Conservation (phyloP, 2,329 filamentous ascomycete genomes). For the Curvularia eragrostidis region DNA sequence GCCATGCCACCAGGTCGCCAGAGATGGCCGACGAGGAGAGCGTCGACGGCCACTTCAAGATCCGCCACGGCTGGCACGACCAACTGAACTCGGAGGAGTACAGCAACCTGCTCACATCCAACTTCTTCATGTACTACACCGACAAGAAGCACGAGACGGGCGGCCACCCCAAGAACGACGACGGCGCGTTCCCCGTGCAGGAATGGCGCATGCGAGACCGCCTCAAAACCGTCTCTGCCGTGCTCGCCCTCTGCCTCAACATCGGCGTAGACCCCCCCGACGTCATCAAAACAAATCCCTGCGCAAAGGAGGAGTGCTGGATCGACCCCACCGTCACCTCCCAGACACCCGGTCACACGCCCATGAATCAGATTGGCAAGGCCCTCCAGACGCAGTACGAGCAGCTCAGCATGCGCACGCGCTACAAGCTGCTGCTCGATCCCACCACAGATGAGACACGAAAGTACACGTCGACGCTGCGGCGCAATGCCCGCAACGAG, state of each 20-base stretch:
- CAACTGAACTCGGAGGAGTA: constrained; percentile 92
- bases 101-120: constrained; percentile 81
- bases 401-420: constrained; percentile 89
- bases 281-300: constrained; percentile 92
- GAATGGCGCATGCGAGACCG: constrained; percentile 98
- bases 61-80: constrained; percentile 89
- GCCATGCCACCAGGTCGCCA: constrained; percentile 32
- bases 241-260: constrained; percentile 92
- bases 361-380: constrained; percentile 93
- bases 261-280: constrained; percentile 98
- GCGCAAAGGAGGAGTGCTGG: constrained; percentile 95
- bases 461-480: constrained; percentile 89
- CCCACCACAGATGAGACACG: constrained; percentile 97
- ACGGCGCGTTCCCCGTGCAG: constrained; percentile 67
- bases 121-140: constrained; percentile 99
- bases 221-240: constrained; percentile 94
- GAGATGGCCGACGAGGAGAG: constrained; percentile 51
- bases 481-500: constrained; percentile 94
- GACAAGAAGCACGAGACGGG: constrained; percentile 97
- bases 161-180: constrained; percentile 75
- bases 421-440: constrained; percentile 96
- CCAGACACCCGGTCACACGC: constrained; percentile 73
- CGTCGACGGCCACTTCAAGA: constrained; percentile 61
- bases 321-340: constrained; percentile 85
- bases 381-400: constrained; percentile 96